Evolutionary conservation across 1,139 yeast species (phyloP).

Genomic region (Yamadazyma membranifaciens): DNA sequence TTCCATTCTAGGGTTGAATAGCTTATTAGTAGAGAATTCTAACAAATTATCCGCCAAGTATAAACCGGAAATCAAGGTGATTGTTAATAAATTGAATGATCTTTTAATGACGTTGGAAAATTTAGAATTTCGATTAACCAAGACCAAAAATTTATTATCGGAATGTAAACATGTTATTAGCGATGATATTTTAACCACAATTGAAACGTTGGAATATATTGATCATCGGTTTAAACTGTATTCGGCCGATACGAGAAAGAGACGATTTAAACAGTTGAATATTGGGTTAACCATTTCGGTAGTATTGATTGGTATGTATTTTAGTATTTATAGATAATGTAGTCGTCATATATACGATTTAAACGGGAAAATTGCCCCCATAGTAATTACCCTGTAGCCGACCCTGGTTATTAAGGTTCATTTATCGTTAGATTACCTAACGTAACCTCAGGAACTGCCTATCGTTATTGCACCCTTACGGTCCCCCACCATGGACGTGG

Average conservation of each 20-base stretch:
- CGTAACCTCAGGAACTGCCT: no score
- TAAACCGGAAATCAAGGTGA: constrained; percentile 26
- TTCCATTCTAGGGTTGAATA: constrained; percentile 12
- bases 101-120: constrained; percentile 25
- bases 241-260: constrained; percentile 23
- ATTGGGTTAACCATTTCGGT: constrained; percentile 21
- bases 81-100: constrained; percentile 28
- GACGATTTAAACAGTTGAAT: constrained; percentile 29
- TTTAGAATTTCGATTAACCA: constrained; percentile 28
- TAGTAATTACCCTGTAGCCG: no score
- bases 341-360: no score
- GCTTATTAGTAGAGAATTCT: constrained; percentile 5
- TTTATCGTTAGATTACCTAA: no score
- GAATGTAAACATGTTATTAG: constrained; percentile 27
- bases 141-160: constrained; percentile 24
- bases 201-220: constrained; percentile 34
- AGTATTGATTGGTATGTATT: constrained; percentile 22
- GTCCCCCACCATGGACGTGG: neutral
- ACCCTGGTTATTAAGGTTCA: no score
- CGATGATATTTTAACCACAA: constrained; percentile 27
- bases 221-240: constrained; percentile 28
- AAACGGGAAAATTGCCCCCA: no score
- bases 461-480: no score
- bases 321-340: constrained; percentile 9
- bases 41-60: constrained; percentile 19